Evolutionary conservation across 148 eudicot species (phyloP), one percentile per base, ranked within the genome.

Genomic region (Salicornia ramosissima): DNA sequence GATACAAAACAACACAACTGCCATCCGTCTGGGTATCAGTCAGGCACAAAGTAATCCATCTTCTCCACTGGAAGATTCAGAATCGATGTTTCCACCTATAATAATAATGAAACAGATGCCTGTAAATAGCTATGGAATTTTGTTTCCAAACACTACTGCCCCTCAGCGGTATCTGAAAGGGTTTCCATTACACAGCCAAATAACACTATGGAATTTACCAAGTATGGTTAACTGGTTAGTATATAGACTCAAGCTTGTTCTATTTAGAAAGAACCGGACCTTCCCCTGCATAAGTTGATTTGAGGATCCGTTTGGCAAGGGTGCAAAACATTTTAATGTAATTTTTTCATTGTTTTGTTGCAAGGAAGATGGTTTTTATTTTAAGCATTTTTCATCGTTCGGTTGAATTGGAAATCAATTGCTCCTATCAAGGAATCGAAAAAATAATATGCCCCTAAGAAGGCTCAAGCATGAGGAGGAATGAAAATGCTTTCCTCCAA

Each of bases 21-120:
- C 4, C 49, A 30, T 43, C 60, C 29, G 18, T 15, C 28, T 0
- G n/a, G 62, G 40, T 21, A 67, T 90, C 83, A 92, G 56, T 91
- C 91, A 19, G 98, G 86, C 18, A 92, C 94, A 70, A 70, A 92
- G 71, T 74, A 92, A 82, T 92, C 96, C 96, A 92, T 92, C 78
- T 81, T 86, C 53, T 92, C 96, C 75, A 92, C 95, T 1, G 98
- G 86, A 65, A 90, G 81, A 73, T 92, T 92, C 77, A 92, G 78
- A 65, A 82, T 84, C 19, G 98, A 92, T n/a, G 87, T 83, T 61
- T 90, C 96, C 71, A 75, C 96, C 98, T 92, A 70, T 67, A 80
- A n/a, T 39, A 36, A 24, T 19, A 28, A 36, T 39, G 56, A 52
- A 52, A 5, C n/a, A n/a, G n/a, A n/a, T n/a, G 56, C 50, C 50